These are phyloP conservation scores for Mycena alexandri DNA, from an alignment of 768 basidiomycete genomes.

Conservation along the genomic window DNA sequence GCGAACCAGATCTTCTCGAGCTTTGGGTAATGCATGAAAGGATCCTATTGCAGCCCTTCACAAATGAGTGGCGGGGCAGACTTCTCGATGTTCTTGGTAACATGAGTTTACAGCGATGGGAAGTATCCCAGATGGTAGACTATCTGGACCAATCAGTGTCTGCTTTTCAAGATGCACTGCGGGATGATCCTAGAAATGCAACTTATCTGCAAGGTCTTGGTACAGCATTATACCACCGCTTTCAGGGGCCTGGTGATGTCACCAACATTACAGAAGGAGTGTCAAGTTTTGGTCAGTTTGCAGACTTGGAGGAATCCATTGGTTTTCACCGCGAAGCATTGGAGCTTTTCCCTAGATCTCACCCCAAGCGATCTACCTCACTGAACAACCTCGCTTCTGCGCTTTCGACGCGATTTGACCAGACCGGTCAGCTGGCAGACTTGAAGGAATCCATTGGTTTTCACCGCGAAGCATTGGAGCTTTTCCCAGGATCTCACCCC, in stretches of 20 bases:
- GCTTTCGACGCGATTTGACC: conserved; percentile 10
- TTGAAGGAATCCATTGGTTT: too few relatives aligned
- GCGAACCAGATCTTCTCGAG: background rate
- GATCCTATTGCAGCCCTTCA: background rate
- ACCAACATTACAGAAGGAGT: too few relatives aligned
- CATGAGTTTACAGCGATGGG: background rate
- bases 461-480: conserved; percentile 7
- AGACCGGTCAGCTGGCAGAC: conserved; percentile 14
- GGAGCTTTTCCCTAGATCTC: too few relatives aligned
- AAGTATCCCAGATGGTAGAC: background rate
- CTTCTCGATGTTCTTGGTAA: conserved; percentile 5
- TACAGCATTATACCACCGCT: conserved; percentile 6
- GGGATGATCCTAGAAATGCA: conserved; percentile 8
- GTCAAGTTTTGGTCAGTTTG: too few relatives aligned
- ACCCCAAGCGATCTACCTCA: conserved; percentile 3
- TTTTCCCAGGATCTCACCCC: conserved; percentile 13
- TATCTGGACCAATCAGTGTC: conserved; percentile 5
- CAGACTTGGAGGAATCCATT: too few relatives aligned
- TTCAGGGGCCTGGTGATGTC: too few relatives aligned
- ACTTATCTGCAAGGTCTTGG: conserved; percentile 14
- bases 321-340: too few relatives aligned
- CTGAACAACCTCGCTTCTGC: conserved; percentile 8
- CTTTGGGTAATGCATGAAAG: conserved; percentile 3
- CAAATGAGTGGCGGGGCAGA: background rate
- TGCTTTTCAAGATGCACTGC: conserved; percentile 17